phyloP scores from a whole-genome alignment of 2,329 filamentous ascomycete species.

The Ophiostoma quercus region DNA sequence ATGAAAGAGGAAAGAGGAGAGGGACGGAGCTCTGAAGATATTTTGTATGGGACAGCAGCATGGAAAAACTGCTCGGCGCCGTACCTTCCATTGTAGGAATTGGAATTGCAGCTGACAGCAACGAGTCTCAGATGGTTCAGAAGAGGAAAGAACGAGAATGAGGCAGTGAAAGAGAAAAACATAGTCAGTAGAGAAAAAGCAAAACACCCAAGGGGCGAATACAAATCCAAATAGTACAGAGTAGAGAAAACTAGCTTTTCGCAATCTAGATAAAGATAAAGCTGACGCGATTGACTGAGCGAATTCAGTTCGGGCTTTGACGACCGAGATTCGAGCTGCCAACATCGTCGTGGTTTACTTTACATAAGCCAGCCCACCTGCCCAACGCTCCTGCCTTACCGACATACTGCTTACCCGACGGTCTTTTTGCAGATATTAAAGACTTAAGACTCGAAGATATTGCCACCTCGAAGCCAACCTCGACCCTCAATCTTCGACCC shows the following conservation, averaged over 20 bases:
- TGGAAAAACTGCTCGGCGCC: conserved; percentile 2
- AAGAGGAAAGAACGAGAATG: background rate
- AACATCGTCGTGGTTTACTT: background rate
- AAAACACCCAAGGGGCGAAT: background rate
- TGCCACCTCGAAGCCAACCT: no score
- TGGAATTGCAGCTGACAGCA: background rate
- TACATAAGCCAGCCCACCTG: conserved; percentile 3
- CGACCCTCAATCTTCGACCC: background rate
- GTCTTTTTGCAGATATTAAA: no score
- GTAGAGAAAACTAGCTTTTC: background rate
- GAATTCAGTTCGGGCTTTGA: conserved; percentile 7
- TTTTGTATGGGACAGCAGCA: background rate
- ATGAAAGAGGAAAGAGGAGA: background rate
- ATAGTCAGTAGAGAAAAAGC: background rate
- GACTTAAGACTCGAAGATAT: no score
- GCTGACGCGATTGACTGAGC: background rate
- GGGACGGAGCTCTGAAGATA: conserved; percentile 13
- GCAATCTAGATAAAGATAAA: background rate
- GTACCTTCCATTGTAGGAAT: background rate
- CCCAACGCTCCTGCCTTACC: background rate
- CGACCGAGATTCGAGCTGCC: background rate
- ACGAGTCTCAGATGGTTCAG: background rate
- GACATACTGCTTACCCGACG: no score
- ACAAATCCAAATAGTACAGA: background rate
- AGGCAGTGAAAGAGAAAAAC: background rate